Evolutionary conservation across 495 filamentous ascomycete species (phyloP), one percentile per base, ranked within the genome.

Genomic region (Hypoxylon lienhwacheense): DNA sequence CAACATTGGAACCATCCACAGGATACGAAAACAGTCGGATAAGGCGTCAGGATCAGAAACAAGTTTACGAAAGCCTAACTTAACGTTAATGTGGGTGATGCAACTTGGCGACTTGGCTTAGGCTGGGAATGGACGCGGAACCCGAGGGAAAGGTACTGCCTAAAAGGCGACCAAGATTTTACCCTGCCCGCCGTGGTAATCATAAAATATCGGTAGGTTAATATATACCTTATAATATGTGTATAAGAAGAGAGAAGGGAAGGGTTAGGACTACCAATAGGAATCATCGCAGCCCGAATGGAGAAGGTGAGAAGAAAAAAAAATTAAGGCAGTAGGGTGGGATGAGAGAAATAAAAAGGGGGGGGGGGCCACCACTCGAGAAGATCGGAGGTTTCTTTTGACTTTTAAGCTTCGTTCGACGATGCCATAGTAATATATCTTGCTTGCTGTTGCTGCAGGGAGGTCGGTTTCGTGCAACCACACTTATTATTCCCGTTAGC

Each of bases 341-440:
- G 31, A 15, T 29, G 24, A 4, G 31, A 2, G 7, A 22, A 25
- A 28, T 43, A 53, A 43, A 44, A 33, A 49, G 50, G 43, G 44
- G 44, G 48, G 48, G 52, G 16, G 34, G 46, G 37, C 52, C 17
- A 46, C 28, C 45, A 47, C 55, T 53, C 21, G 47, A 39, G 33
- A 20, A 47, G 58, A 61, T 61, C 58, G 58, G 58, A 55, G 52
- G 58, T 61, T 61, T 61, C 58, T 61, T 61, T 61, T 61, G 58
- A 43, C 58, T 61, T 61, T 61, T 61, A 61, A 61, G 58, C 58
- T 61, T 61, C 58, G 24, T 53, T 53, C 32, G 58, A 55, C 52
- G 55, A 52, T 36, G 56, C 55, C 56, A 47, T 61, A 61, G 58
- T 36, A 61, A 61, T 61, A 47, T 61, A 61, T 61, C 58, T 61